Conservation (phyloP, 2,329 filamentous ascomycete genomes). For the Fusarium anguioides region DNA sequence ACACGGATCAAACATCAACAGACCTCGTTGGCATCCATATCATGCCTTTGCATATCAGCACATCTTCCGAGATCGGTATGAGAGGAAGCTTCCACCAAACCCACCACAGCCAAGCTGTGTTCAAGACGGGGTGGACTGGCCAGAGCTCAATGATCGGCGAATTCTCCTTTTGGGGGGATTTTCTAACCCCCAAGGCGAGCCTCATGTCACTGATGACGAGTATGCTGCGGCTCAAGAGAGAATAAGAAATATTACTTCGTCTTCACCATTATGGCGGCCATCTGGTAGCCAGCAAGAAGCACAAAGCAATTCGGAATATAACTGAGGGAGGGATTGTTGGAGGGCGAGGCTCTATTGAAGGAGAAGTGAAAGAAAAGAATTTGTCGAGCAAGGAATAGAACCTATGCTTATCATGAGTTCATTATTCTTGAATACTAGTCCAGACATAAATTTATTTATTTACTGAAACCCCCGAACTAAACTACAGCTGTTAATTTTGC, state of each 20-base stretch:
- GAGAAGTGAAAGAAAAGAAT: no score
- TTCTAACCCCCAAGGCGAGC: neutral
- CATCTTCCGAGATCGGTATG: slow-evolving; percentile 30
- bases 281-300: neutral
- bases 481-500: no score
- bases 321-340: no score
- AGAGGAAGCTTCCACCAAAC: neutral
- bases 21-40: slow-evolving; percentile 26
- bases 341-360: no score
- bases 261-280: neutral
- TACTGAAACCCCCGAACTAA: no score
- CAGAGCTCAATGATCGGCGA: neutral
- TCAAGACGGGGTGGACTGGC: slow-evolving; percentile 1
- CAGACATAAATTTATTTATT: no score
- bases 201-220: neutral
- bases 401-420: no score
- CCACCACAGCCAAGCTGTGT: neutral
- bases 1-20: neutral
- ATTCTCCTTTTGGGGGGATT: neutral
- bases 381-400: no score
- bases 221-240: neutral
- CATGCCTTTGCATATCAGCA: slow-evolving; percentile 16
- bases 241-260: slow-evolving; percentile 7
- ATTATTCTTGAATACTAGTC: no score
- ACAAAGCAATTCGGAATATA: no score